Evolutionary conservation across 176 grass and related monocot genomes (phyloP), one percentile per base, ranked within the genome.

Genomic region (Tillandsia fasciculata): DNA sequence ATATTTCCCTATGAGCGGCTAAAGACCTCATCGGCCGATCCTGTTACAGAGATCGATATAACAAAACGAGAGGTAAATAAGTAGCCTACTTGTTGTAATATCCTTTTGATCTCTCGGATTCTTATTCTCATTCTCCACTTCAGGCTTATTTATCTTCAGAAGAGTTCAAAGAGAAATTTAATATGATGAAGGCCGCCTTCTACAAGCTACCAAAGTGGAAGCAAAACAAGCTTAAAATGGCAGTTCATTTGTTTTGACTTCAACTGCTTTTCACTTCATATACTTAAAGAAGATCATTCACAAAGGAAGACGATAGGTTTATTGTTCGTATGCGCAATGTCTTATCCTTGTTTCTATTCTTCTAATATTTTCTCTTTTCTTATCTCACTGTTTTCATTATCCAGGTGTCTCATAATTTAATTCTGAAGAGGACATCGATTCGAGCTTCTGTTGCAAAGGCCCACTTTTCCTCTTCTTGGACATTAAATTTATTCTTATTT

Each of bases 181-280:
- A 65, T 76, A 92, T 89, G 88, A 52, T 70, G 54, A 89, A 83
- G 51, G 73, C 66, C 15, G 81, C 79, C 29, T 96, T 96, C 87
- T 74, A 73, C 81, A 87, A 77, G 61, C 79, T 92, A 10, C 92
- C 88, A 14, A 96, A 89, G 61, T 96, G 92, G 92, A 96, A 88
- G 78, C 88, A 96, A 70, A 85, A 85, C 89, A 96, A 70, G 70
- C 53, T 92, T 18, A 96, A 96, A 79, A 78, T 82, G 52, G 73
- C 29, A 51, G 48, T 89, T 49, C 70, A 88, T 18, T 85, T 96
- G 71, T 96, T 96, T 77, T 96, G 81, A 42, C 33, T 42, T 42
- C 33, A 42, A 26, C 10, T 22, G 10, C 11, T 23, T 15, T 15
- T 50, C 64, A 4, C 2, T 10, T 47, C 26, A 9, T 15, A 48